Conservation (phyloP, 2,329 filamentous ascomycete genomes). For the Colletotrichum caudatum region DNA sequence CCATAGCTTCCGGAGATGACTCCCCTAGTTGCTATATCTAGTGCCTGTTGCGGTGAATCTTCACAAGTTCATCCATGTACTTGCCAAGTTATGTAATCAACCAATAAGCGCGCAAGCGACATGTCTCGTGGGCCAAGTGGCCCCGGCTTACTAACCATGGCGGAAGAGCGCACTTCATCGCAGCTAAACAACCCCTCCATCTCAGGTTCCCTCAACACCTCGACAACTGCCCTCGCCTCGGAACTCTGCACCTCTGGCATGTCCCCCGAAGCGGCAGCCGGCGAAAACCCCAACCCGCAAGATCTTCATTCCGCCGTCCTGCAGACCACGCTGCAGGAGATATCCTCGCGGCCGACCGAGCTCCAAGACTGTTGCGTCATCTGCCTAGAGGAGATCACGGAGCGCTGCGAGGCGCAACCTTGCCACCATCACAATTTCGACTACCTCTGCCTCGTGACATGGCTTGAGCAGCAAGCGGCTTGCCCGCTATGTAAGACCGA, state of each 20-base stretch:
- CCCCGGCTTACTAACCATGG: not conserved
- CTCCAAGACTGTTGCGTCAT: conserved; percentile 77
- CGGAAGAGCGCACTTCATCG: not conserved
- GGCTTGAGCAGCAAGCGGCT: conserved; percentile 77
- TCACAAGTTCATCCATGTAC: not conserved
- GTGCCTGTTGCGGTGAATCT: too few relatives aligned
- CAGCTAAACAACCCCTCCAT: not conserved
- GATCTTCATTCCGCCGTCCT: conserved; percentile 58
- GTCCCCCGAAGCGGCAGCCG: conserved; percentile 29
- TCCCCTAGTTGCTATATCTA: too few relatives aligned
- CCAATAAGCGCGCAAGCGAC: not conserved
- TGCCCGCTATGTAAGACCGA: conserved; percentile 83
- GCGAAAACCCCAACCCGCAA: conserved; percentile 41
- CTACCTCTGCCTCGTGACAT: conserved; percentile 84
- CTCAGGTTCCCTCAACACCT: not conserved
- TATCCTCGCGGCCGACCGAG: conserved; percentile 46
- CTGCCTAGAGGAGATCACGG: conserved; percentile 82
- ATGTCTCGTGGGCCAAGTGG: not conserved
- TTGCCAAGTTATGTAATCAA: not conserved
- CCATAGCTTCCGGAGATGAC: too few relatives aligned
- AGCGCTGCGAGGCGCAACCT: conserved; percentile 77
- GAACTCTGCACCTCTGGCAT: conserved; percentile 20
- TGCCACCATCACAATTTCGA: conserved; percentile 88
- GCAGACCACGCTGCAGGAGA: conserved; percentile 59
- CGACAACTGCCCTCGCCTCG: not conserved